phyloP scores from a whole-genome alignment of 257 asterid genomes.

The Solanum piurae region DNA sequence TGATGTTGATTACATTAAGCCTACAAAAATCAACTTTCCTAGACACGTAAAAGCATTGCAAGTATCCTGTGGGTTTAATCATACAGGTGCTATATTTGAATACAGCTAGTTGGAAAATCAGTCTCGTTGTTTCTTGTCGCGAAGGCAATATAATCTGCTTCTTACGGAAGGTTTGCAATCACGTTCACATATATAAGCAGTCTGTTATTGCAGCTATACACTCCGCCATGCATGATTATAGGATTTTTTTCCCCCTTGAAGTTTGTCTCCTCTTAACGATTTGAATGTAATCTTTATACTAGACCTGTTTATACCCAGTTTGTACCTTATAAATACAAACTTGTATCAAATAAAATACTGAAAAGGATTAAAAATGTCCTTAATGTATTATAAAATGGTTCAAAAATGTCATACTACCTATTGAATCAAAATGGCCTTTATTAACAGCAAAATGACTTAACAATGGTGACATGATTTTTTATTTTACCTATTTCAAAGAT shows the following conservation, averaged over 20 bases:
- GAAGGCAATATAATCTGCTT: neutral
- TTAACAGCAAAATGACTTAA: neutral
- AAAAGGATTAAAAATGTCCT: neutral
- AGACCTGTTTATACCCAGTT: neutral
- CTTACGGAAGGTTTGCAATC: neutral
- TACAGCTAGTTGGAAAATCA: constrained; percentile 7
- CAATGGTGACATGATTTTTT: neutral
- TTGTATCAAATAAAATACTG: neutral
- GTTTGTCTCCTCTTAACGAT: neutral
- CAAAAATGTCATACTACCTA: neutral
- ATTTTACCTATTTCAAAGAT: neutral
- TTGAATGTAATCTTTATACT: neutral
- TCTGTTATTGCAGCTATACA: neutral
- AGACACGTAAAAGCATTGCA: constrained; percentile 37
- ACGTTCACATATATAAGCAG: neutral
- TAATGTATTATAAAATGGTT: too few species aligned
- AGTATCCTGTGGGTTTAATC: constrained; percentile 91
- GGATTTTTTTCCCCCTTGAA: neutral
- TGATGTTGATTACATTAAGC: constrained; percentile 67
- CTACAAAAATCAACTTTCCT: constrained; percentile 35
- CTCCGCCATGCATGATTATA: neutral
- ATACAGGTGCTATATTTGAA: constrained; percentile 66
- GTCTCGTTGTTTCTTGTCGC: neutral
- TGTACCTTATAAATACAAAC: neutral
- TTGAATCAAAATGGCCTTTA: neutral